Percentiles rank a stretch among this genome's conserved stretches.
Conservation (phyloP, 1,284 basidiomycete species). For the Cerioporus squamosus region DNA sequence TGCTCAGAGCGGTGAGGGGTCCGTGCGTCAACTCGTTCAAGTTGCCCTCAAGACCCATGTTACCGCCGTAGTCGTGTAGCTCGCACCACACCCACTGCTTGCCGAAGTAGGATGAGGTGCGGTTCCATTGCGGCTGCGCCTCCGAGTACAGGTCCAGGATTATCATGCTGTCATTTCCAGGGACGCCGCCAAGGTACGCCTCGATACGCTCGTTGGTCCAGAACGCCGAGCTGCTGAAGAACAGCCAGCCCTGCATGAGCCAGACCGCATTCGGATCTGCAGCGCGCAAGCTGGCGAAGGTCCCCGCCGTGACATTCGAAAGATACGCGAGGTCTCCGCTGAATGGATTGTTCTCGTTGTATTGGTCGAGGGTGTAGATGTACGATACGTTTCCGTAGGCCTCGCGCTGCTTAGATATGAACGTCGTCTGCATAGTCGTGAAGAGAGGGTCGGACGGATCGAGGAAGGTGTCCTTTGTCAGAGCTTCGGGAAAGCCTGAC, state of each 20-base stretch:
- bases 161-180: constrained; percentile 43
- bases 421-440: constrained; percentile 41
- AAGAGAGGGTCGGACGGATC: constrained; percentile 48
- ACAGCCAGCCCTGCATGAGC: constrained; percentile 53
- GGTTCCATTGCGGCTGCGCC: constrained; percentile 46
- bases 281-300: constrained; percentile 41
- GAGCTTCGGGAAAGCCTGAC: constrained; percentile 37
- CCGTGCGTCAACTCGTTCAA: constrained; percentile 38
- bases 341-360: constrained; percentile 48
- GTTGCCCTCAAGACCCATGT: constrained; percentile 48
- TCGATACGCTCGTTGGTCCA: constrained; percentile 45
- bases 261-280: constrained; percentile 46
- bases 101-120: constrained; percentile 44
- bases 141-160: constrained; percentile 49
- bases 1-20: constrained; percentile 38
- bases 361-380: constrained; percentile 51
- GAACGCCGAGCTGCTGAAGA: constrained; percentile 39
- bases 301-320: constrained; percentile 36
- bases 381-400: constrained; percentile 45
- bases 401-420: constrained; percentile 45
- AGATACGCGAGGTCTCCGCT: constrained; percentile 43
- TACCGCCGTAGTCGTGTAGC: constrained; percentile 49
- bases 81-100: constrained; percentile 52
- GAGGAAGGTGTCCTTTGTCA: constrained; percentile 45
- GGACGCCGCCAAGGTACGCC: constrained; percentile 45